phyloP scores from a whole-genome alignment of 1,284 basidiomycete genomes.

The Sutorius eximius region DNA sequence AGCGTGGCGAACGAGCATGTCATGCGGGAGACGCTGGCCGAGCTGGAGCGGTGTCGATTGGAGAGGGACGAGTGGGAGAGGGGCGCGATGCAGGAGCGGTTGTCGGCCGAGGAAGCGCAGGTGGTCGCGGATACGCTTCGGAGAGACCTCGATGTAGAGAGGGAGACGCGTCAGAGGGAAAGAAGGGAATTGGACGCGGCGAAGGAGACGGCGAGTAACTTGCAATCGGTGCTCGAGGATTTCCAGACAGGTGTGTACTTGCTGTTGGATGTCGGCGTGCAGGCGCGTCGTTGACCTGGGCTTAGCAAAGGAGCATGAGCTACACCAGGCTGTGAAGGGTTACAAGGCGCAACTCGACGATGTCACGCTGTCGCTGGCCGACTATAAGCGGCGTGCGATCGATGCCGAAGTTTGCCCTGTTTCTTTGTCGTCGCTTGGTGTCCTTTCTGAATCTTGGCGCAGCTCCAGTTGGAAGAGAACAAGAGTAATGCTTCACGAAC shows the following conservation, averaged over 20 bases:
- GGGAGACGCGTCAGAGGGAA: conserved; percentile 54
- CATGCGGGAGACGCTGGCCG: conserved; percentile 75
- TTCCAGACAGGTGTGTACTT: conserved; percentile 77
- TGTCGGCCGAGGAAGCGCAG: conserved; percentile 67
- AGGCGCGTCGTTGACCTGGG: conserved; percentile 12
- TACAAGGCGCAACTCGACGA: conserved; percentile 74
- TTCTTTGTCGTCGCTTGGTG: not conserved
- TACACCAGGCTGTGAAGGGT: conserved; percentile 77
- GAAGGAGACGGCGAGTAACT: conserved; percentile 74
- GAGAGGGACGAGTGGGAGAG: conserved; percentile 90
- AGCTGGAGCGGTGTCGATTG: conserved; percentile 80
- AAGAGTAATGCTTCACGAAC: conserved; percentile 66
- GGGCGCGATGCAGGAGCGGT: conserved; percentile 72
- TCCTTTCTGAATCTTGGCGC: conserved; percentile 9
- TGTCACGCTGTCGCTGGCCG: conserved; percentile 72
- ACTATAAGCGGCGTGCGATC: conserved; percentile 83
- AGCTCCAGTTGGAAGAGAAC: conserved; percentile 75
- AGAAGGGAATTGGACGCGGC: conserved; percentile 66
- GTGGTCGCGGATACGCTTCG: conserved; percentile 57
- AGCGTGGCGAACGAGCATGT: conserved; percentile 75
- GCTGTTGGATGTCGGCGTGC: not conserved
- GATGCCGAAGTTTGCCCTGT: conserved; percentile 72
- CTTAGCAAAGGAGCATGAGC: conserved; percentile 66
- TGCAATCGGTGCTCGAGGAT: conserved; percentile 92
- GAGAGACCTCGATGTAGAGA: conserved; percentile 67